Evolutionary conservation across 345 rosid species (phyloP).

Genomic region (Trapa bicornis): DNA sequence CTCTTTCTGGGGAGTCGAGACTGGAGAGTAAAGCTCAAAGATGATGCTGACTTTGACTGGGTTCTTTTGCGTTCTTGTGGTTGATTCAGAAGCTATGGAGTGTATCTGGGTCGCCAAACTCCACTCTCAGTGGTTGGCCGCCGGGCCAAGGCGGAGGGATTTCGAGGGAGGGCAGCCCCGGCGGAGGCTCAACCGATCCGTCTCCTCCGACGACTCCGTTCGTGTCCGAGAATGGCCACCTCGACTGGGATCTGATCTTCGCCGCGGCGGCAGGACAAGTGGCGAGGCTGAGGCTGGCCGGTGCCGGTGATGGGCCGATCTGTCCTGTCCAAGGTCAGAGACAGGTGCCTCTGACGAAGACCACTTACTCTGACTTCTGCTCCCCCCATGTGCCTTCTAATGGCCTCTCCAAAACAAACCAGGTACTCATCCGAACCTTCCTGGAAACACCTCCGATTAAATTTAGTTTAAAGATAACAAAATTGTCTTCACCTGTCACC

Average conservation of each 20-base stretch:
- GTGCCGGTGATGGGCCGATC: constrained; percentile 12
- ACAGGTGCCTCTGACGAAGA: not conserved
- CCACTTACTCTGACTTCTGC: not conserved
- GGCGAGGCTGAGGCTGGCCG: constrained; percentile 37
- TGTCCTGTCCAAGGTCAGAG: not conserved
- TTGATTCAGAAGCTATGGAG: constrained; percentile 16
- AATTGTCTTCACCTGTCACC: not conserved
- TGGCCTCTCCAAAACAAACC: not conserved
- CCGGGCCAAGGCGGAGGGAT: constrained; percentile 10
- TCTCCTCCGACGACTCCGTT: constrained; percentile 46
- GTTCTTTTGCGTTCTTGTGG: too few species aligned
- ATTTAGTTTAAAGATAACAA: not conserved
- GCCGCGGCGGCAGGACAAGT: constrained; percentile 77
- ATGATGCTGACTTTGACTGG: not conserved
- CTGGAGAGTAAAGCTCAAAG: not conserved
- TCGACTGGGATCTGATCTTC: constrained; percentile 38
- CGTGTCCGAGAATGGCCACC: constrained; percentile 19
- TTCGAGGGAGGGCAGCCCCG: constrained; percentile 39
- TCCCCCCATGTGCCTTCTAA: not conserved
- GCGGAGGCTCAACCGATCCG: constrained; percentile 30
- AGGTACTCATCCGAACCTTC: not conserved
- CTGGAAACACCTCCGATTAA: not conserved
- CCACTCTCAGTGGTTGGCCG: constrained; percentile 38
- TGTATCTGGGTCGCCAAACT: constrained; percentile 53
- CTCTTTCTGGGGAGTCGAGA: not conserved